phyloP scores from a whole-genome alignment of 768 basidiomycete genomes.

The Termitomyces bulborhizus region DNA sequence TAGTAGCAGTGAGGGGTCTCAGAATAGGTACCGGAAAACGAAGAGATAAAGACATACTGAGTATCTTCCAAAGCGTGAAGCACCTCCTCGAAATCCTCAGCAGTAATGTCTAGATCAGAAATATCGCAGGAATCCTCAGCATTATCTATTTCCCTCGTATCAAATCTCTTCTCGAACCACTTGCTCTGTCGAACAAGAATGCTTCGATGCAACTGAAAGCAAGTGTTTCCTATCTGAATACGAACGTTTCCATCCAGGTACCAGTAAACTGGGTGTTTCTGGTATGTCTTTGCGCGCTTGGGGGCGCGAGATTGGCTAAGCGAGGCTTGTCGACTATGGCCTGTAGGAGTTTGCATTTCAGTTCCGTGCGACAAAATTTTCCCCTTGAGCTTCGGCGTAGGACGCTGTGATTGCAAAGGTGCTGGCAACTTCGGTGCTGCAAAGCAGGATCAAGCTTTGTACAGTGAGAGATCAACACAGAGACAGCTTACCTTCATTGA shows the following conservation, averaged over 20 bases:
- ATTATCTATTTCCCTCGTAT: neutral
- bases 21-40: neutral
- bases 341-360: neutral
- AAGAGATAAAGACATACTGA: conserved; percentile 19
- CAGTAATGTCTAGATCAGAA: conserved; percentile 2
- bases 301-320: neutral
- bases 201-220: conserved; percentile 15
- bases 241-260: conserved; percentile 14
- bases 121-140: conserved; percentile 2
- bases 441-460: neutral
- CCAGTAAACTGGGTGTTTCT: conserved; percentile 11
- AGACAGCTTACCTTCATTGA: neutral
- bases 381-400: neutral
- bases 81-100: conserved; percentile 26
- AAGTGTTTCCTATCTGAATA: conserved; percentile 3
- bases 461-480: neutral
- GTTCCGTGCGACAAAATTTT: neutral
- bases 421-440: neutral
- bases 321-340: neutral
- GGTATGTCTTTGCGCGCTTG: neutral
- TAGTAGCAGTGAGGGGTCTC: neutral
- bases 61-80: conserved; percentile 25
- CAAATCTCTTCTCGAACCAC: conserved; percentile 13
- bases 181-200: conserved; percentile 11
- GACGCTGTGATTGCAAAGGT: neutral